Base-by-base conservation (phyloP, 2,329 filamentous ascomycete species). In the Penicillium sp. region DNA sequence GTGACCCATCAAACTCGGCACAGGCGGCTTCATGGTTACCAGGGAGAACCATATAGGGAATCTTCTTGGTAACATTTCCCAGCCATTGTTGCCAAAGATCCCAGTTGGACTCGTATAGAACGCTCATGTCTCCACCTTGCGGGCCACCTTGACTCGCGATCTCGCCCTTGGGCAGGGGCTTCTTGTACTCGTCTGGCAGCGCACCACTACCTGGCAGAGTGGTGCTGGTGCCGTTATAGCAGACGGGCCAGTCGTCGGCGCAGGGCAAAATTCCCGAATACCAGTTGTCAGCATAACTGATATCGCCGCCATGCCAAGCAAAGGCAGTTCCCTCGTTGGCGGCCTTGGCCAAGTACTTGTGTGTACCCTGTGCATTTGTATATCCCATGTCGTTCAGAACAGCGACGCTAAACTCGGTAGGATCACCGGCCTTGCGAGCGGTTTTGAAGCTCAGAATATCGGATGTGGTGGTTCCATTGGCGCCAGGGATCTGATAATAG, bases 321-420 rank as follows among this genome's bases (percentile, higher is more conserved):
- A 83, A 82, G 3, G 75, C 75, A 16, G 73, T 58, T n/a, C 76
- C 77, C n/a, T 79, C 72, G n/a, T 74, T 65, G 34, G 72, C 72
- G 5, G 71, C 76, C 33, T 75, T 60, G 31, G 61, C 63, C 13
- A 82, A 67, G 40, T 81, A 70, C 56, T 75, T 70, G 66, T 75
- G 75, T 1, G 80, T 82, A 14, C 80, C 80, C 1, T 70, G 65
- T 16, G 79, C 80, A 47, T 82, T 82, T 40, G 78, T 81, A 67
- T 81, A 81, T 7, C 80, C 80, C 80, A 83, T 81, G 55, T 83
- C 80, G 56, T 80, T 80, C 34, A 82, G 57, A 2, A 82, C 75
- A 18, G 77, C 79, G 13, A 81, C 67, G 5, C 69, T 72, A 64
- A 82, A 82, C 10, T 70, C 61, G 5, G 62, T 69, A 0, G 58